Evolutionary conservation across 768 basidiomycete genomes (phyloP), one percentile per base, ranked within the genome.

Genomic region (Cystoderma amianthinum): DNA sequence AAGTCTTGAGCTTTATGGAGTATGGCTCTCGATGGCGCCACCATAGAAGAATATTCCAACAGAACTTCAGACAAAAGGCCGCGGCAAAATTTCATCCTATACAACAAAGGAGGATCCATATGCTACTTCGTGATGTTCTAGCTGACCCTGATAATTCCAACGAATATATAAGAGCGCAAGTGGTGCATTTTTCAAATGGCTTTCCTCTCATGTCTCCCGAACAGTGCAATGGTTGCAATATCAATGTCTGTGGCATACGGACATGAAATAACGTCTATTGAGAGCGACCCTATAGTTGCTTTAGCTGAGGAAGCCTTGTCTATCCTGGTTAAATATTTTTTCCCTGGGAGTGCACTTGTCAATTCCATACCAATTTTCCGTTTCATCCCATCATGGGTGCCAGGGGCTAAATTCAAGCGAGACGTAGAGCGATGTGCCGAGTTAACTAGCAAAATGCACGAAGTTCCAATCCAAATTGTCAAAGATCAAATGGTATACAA

Each of bases 231-330:
- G 42, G 52, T 63, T 17, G 60, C 57, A 15, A 53, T 60, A 30
- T 59, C 63, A 28, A 52, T 70, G 42, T 55, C 57, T 6, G 49
- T 60, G 12, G 55, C 60, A 16, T 69, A 68, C 39, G 68, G 68
- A 1, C 51, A 58, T 39, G 52, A 58, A 4, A 43, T 55, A 2
- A n/a, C n/a, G n/a, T 30, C 38, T 5, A 44, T 53, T 3, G 50
- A 46, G 35, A 39, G 50, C 22, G 58, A 62, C 40, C 42, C 39
- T n/a, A 53, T 54, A 16, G 48, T 55, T 3, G 12, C 46, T 1
- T 24, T 59, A 9, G 51, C 50, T n/a, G 51, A 55, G 20, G 41
- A 38, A 5, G 48, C 50, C 0, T 35, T 53, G 10, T 41, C 13
- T 4, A 44, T 43, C 13, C 22, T 55, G 2, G 47, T 47, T 18